phyloP scores from a whole-genome alignment of 495 filamentous ascomycete genomes.

The Aspergillus panamensis region DNA sequence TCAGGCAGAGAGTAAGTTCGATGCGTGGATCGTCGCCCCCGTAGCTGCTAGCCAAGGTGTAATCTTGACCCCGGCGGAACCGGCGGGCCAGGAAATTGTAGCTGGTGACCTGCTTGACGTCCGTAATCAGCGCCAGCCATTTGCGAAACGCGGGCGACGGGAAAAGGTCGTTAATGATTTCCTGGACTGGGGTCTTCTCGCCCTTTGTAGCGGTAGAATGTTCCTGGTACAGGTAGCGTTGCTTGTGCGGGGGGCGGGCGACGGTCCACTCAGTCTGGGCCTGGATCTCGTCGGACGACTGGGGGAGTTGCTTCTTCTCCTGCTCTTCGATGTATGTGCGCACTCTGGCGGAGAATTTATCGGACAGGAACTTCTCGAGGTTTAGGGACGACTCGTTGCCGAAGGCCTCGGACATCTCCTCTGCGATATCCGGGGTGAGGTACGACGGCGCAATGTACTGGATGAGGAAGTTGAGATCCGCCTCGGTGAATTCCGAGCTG shows the following conservation, averaged over 20 bases:
- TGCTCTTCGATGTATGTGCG: conserved; percentile 63
- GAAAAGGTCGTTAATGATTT: conserved; percentile 72
- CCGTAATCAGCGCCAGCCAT: conserved; percentile 81
- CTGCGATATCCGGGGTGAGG: conserved; percentile 89
- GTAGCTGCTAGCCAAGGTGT: conserved; percentile 84
- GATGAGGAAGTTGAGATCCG: conserved; percentile 80
- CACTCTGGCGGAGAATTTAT: conserved; percentile 68
- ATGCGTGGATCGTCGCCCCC: conserved; percentile 71
- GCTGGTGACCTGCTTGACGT: conserved; percentile 57
- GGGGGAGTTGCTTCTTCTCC: conserved; percentile 48
- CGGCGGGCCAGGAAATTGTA: conserved; percentile 70
- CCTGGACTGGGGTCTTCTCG: conserved; percentile 59
- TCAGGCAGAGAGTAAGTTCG: conserved; percentile 82
- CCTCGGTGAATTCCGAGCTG: conserved; percentile 58
- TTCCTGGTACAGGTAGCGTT: conserved; percentile 82
- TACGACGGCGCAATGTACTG: conserved; percentile 87
- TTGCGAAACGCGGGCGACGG: conserved; percentile 85
- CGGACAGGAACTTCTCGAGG: conserved; percentile 69
- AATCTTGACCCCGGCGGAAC: conserved; percentile 84
- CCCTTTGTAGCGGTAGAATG: conserved; percentile 28
- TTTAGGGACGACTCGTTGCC: conserved; percentile 76
- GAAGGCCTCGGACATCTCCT: conserved; percentile 75
- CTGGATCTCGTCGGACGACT: conserved; percentile 55
- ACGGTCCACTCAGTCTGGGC: conserved; percentile 62
- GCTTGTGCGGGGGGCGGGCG: conserved; percentile 89